Evolutionary conservation across 768 basidiomycete species (phyloP), one percentile per base, ranked within the genome.

Genomic region (Cystoderma amianthinum): DNA sequence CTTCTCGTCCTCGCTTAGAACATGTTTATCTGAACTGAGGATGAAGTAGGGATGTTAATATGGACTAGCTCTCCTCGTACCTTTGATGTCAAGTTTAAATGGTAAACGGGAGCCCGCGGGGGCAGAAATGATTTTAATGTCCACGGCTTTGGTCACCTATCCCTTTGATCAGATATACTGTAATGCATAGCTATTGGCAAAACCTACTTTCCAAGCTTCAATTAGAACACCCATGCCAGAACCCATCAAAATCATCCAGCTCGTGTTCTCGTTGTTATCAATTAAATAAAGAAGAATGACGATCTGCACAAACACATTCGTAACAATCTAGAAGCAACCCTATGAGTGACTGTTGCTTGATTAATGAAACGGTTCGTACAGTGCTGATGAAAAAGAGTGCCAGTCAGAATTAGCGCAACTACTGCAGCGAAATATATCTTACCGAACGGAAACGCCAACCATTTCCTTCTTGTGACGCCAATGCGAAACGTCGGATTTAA

Each of bases 391-490:
- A 7, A 36, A 36, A 16, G n/a, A n/a, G n/a, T n/a, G n/a, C n/a
- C n/a, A 5, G 37, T 38, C 20, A 38, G 37, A 6, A 10, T 36
- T 9, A 36, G 16, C 18, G 9, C 13, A 36, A 17, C 7, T 7
- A 10, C 21, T 7, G 6, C 6, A 18, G 20, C n/a, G n/a, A 18
- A 19, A 22, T 5, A 20, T 11, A 30, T 51, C 75, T 55, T 49
- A 87, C 86, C 93, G 80, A 48, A 99, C 76, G 39, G 92, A 95
- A 11, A 99, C 94, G 10, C 96, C 96, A 45, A 87, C 85, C 62
- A 98, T 79, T 59, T 98, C 93, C 52, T 93, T 84, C 68, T 82
- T 94, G 55, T 92, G 81, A 30, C 92, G 73, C 94, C 94, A 97
- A 58, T 98, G 95, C 20, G 85, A 80, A 32, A 98, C 89, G 54